Conservation (phyloP, 371 early-diverging fungal genomes). For the Mucor saturninus region DNA sequence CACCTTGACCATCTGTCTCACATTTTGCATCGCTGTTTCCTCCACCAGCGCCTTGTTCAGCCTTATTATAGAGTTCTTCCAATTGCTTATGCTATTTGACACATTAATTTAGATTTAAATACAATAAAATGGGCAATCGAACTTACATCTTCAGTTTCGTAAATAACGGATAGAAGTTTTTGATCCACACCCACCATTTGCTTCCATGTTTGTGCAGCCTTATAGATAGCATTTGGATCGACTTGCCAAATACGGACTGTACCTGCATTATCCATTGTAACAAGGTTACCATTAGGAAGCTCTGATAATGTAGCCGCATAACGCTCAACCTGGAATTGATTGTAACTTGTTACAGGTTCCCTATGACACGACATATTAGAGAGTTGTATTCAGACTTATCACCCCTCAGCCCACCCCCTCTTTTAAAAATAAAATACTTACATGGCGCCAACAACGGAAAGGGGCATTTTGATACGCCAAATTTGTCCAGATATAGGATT, state of each 20-base stretch:
- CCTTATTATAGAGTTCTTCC: constrained; percentile 35
- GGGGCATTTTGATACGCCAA: constrained; percentile 67
- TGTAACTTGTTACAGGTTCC: constrained; percentile 48
- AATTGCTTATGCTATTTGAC: constrained; percentile 3
- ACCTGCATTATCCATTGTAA: constrained; percentile 72
- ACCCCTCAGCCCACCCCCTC: too few species aligned
- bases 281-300: constrained; percentile 65
- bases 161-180: constrained; percentile 65
- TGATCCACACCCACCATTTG: constrained; percentile 77
- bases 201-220: constrained; percentile 74
- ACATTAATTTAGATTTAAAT: background rate
- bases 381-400: too few species aligned
- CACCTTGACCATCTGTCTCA: constrained; percentile 38
- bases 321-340: constrained; percentile 57
- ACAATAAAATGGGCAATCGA: background rate
- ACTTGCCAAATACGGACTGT: constrained; percentile 76
- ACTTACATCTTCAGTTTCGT: constrained; percentile 57
- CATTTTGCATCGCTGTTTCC: constrained; percentile 41
- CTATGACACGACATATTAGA: constrained; percentile 13
- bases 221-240: constrained; percentile 56
- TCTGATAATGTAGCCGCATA: constrained; percentile 65
- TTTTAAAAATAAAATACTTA: constrained; percentile 17
- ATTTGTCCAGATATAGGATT: constrained; percentile 59
- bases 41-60: constrained; percentile 40
- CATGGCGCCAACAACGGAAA: constrained; percentile 55